Conservation (phyloP, 352 stramenopile species). For the Phytopythium montanum region DNA sequence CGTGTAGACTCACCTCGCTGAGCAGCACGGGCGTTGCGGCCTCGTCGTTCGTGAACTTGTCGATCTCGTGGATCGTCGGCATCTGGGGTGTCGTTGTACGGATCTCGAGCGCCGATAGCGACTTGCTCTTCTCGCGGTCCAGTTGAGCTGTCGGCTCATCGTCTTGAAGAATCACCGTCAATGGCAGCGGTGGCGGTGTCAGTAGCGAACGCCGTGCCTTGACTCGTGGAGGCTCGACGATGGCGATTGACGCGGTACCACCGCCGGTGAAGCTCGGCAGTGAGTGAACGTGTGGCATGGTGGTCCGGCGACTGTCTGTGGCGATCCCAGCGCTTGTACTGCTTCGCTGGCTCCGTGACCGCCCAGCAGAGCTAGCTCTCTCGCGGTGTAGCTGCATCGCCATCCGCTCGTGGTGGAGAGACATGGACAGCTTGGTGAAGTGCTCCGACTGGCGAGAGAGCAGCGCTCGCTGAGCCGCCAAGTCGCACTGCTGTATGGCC, state of each 20-base stretch:
- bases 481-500: constrained; percentile 36
- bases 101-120: constrained; percentile 14
- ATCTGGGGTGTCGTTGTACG: constrained; percentile 6
- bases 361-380: not conserved
- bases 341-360: not conserved
- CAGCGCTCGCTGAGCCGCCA: constrained; percentile 27
- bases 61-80: constrained; percentile 3
- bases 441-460: constrained; percentile 31
- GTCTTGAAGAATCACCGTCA: not conserved
- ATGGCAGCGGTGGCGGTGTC: constrained; percentile 1
- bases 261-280: not conserved
- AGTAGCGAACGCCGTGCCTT: not conserved
- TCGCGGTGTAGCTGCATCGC: constrained; percentile 22
- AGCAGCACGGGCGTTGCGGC: not conserved
- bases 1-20: constrained; percentile 17
- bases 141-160: not conserved
- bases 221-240: constrained; percentile 1
- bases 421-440: constrained; percentile 25
- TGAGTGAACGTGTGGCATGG: constrained; percentile 7
- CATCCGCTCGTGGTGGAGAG: constrained; percentile 31
- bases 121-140: constrained; percentile 10
- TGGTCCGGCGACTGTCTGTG: not conserved
- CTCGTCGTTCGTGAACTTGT: constrained; percentile 4
- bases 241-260: not conserved
- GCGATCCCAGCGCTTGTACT: not conserved